Percentiles rank a stretch among this genome's conserved stretches.
Evolutionary conservation across 1,284 basidiomycete genomes (phyloP).

Genomic region (Xerocomus minutiporus): DNA sequence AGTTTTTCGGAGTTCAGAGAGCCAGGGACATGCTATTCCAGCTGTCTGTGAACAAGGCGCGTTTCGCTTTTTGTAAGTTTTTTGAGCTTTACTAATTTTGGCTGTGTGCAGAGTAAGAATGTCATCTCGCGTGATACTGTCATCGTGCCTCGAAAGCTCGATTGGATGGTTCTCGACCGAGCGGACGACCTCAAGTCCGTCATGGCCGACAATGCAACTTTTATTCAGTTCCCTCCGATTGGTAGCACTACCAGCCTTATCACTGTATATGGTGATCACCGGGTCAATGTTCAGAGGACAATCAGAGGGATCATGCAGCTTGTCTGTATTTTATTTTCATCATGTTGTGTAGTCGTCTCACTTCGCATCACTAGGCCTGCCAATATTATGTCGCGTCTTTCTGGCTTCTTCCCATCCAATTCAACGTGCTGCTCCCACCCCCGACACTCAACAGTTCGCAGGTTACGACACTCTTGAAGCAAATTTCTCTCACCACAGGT

Average conservation of each 20-base stretch:
- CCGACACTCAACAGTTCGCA: conserved; percentile 79
- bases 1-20: conserved; percentile 94
- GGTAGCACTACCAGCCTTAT: conserved; percentile 90
- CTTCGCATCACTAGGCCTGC: conserved; percentile 63
- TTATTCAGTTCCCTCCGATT: conserved; percentile 89
- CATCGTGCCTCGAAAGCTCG: conserved; percentile 92
- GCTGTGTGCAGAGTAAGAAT: conserved; percentile 68
- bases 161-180: conserved; percentile 95
- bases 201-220: conserved; percentile 97
- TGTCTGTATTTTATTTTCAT: conserved; percentile 45
- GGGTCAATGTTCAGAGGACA: conserved; percentile 93
- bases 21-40: conserved; percentile 94
- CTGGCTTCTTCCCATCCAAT: conserved; percentile 92
- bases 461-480: conserved; percentile 81
- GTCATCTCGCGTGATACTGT: conserved; percentile 92
- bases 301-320: conserved; percentile 95
- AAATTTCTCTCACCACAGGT: conserved; percentile 82
- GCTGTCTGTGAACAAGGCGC: conserved; percentile 82
- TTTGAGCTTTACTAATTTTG: not conserved
- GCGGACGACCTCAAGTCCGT: conserved; percentile 86
- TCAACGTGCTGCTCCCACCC: conserved; percentile 86
- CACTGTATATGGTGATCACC: conserved; percentile 91
- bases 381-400: conserved; percentile 95
- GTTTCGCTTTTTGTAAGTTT: conserved; percentile 12
- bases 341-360: conserved; percentile 8